phyloP scores from a whole-genome alignment of 1,139 yeast species.

The Saccharomyces hybrid region DNA sequence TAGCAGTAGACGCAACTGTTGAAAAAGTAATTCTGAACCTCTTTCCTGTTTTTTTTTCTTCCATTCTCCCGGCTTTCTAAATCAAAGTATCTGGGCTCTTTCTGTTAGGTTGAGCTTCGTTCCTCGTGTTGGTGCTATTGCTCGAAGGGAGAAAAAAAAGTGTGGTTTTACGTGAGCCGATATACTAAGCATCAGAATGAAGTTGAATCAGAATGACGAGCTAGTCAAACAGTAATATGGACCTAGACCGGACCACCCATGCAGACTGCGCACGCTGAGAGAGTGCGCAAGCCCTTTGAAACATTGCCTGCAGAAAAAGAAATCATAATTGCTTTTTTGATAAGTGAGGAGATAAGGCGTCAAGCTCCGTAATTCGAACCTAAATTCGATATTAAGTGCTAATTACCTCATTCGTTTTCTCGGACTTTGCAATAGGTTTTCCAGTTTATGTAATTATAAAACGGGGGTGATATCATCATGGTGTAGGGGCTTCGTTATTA shows the following conservation, averaged over 20 bases:
- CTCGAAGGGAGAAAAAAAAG: not conserved
- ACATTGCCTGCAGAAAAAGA: not conserved
- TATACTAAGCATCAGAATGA: no score
- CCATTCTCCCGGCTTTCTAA: not conserved
- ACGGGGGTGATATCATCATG: not conserved
- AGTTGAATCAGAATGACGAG: no score
- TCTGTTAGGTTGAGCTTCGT: no score
- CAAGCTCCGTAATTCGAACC: not conserved
- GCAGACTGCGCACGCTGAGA: not conserved
- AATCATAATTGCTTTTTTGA: not conserved
- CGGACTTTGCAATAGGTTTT: not conserved
- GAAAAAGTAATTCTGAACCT: no score
- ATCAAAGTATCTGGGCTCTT: not conserved
- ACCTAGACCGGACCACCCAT: not conserved
- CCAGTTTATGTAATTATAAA: not conserved
- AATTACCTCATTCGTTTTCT: not conserved
- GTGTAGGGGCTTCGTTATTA: not conserved
- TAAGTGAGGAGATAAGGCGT: not conserved
- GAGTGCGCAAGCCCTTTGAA: no score
- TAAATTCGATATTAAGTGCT: not conserved
- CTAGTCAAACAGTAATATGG: not conserved
- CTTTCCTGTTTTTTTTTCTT: not conserved
- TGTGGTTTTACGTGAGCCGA: no score
- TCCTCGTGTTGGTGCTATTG: not conserved
- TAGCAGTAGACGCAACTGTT: not conserved